Base-by-base conservation (phyloP, 73 alveolate genomes). In the Urostyla sp. region DNA sequence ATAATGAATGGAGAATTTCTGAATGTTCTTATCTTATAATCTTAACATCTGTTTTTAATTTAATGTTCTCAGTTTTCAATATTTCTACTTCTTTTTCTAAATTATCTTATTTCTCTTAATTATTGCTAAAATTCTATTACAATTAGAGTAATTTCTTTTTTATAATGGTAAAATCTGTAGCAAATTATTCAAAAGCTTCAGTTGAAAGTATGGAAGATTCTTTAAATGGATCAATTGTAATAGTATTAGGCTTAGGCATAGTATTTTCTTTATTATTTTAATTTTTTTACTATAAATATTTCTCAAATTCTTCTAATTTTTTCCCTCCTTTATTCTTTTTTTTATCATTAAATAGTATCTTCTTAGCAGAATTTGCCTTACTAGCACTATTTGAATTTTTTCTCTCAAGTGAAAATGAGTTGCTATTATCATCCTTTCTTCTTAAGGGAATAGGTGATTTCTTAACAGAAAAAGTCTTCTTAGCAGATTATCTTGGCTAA, bases 1-100 rank as follows among this genome's bases (percentile, higher is more conserved):
- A 18, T 24, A 84, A 38, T n/a, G 72, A 34, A 21, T 67, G 56
- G n/a, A 75, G n/a, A 4, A 84, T 0, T 44, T 84, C 92, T 5
- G 38, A 7, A 40, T 84, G 83, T 44, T 84, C 92, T 10, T 30
- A 49, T 28, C 82, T 24, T 46, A 84, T 75, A 21, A 84, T 34
- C 45, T 75, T 84, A 59, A 84, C 61, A 59, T 84, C 92, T 13
- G 85, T 66, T 1, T 34, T 18, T 35, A 84, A 37, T 35, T 84
- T 84, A 1, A 75, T 13, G 52, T 84, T 84, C 34, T 84, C 92
- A 3, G 88, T 84, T 57, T 84, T 72, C 10, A 83, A 36, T 23
- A 11, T 73, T 6, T 83, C 77, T 0, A 72, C n/a, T 49, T 73
- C 45, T 6, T 44, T 67, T 24, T 74, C 83, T 20, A 73, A 37